Conservation (phyloP, 352 stramenopile genomes). For the Phytophthora foliorum region DNA sequence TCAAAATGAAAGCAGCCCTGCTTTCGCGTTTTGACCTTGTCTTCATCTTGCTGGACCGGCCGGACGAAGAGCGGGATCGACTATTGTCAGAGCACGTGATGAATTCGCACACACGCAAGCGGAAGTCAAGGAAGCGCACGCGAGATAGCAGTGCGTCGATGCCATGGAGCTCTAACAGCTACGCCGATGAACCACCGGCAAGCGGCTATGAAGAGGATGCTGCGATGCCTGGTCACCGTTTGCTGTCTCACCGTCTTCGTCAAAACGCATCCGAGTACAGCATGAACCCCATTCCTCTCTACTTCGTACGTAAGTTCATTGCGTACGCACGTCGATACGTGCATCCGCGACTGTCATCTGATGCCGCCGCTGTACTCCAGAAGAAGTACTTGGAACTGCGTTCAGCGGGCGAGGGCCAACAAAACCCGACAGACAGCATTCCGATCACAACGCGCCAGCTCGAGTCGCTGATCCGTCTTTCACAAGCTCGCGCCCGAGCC, state of each 20-base stretch:
- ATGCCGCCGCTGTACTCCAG: conserved; percentile 78
- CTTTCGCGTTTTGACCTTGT: conserved; percentile 98
- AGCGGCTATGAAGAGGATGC: conserved; percentile 24
- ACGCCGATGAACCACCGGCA: conserved; percentile 25
- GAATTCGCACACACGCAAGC: conserved; percentile 76
- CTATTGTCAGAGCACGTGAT: conserved; percentile 97
- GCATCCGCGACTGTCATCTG: conserved; percentile 84
- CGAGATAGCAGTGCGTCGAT: conserved; percentile 23
- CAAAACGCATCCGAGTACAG: conserved; percentile 61
- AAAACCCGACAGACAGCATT: conserved; percentile 65
- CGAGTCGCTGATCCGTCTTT: conserved; percentile 93
- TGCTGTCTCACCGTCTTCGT: conserved; percentile 64
- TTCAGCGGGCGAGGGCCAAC: conserved; percentile 58
- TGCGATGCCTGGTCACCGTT: conserved; percentile 11
- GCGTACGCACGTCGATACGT: conserved; percentile 97
- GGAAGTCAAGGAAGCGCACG: conserved; percentile 45
- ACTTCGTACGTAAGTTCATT: conserved; percentile 97
- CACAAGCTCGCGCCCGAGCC: conserved; percentile 94
- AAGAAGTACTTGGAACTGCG: conserved; percentile 92
- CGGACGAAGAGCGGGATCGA: conserved; percentile 94
- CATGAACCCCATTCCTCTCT: conserved; percentile 63
- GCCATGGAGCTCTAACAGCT: conserved; percentile 37
- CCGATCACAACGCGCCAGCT: conserved; percentile 97
- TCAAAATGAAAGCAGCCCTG: conserved; percentile 96
- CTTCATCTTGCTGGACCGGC: conserved; percentile 96